phyloP scores from a whole-genome alignment of 2,329 filamentous ascomycete genomes.

The Dactylella cylindrospora region DNA sequence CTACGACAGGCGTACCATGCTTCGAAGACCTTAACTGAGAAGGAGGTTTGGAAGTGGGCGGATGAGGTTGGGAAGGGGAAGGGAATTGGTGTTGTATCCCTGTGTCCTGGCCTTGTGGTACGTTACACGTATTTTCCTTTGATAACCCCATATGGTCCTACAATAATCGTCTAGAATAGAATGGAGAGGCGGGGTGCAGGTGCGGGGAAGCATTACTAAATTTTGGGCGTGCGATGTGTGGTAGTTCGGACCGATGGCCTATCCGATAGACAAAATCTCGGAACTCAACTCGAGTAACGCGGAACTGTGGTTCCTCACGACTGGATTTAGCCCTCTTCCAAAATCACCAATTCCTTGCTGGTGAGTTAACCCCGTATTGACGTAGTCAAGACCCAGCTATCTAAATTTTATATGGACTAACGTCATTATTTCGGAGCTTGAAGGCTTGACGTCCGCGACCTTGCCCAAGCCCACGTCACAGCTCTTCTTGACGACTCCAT shows the following conservation, averaged over 20 bases:
- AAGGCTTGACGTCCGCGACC: constrained; percentile 56
- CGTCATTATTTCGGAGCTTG: neutral
- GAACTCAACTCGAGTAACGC: constrained; percentile 55
- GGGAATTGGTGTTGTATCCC: constrained; percentile 13
- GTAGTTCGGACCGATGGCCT: constrained; percentile 54
- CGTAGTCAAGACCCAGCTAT: too few species aligned
- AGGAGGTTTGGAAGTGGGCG: constrained; percentile 23
- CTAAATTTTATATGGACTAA: too few species aligned
- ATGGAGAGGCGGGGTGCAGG: too few species aligned
- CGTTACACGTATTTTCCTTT: neutral
- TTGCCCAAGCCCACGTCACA: constrained; percentile 55
- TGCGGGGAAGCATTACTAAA: too few species aligned
- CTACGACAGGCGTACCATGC: constrained; percentile 50
- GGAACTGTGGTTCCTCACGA: constrained; percentile 54
- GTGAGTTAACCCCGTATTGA: constrained; percentile 4
- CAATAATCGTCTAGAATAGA: too few species aligned
- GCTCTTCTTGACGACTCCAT: constrained; percentile 53
- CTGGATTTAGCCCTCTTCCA: constrained; percentile 52
- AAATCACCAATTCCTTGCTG: constrained; percentile 54
- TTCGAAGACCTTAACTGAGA: constrained; percentile 49
- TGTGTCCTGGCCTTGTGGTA: constrained; percentile 31
- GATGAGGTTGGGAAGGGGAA: neutral
- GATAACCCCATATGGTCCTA: too few species aligned
- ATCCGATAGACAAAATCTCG: constrained; percentile 51
- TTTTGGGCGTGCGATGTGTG: neutral